phyloP scores from a whole-genome alignment of 1,139 yeast species.

The Pichia norvegensis region DNA sequence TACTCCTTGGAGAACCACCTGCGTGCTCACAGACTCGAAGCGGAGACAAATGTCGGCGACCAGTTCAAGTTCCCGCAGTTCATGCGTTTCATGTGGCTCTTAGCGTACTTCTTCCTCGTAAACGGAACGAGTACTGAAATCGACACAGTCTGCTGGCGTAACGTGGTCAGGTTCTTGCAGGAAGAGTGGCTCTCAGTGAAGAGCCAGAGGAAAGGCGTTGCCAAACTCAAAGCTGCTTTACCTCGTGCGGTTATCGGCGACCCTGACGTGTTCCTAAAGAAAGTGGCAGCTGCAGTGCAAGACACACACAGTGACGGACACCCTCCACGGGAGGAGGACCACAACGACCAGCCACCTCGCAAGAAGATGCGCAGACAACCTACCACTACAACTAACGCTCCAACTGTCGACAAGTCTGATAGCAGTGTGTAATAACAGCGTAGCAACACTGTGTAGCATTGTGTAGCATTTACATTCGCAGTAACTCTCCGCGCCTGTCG shows the following conservation, averaged over 20 bases:
- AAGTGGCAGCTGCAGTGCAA: not conserved
- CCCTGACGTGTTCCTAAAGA: slow-evolving; percentile 30
- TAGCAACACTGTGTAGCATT: no score
- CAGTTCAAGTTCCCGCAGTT: slow-evolving; percentile 76
- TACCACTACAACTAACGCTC: no score
- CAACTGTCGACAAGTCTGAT: no score
- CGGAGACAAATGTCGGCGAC: slow-evolving; percentile 61
- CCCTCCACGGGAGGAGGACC: no score
- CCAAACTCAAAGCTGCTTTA: slow-evolving; percentile 18
- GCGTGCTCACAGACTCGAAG: slow-evolving; percentile 54
- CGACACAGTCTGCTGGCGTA: slow-evolving; percentile 14
- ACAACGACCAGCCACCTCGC: no score
- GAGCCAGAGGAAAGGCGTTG: slow-evolving; percentile 2
- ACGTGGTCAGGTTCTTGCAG: slow-evolving; percentile 19
- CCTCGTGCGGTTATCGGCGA: slow-evolving; percentile 32
- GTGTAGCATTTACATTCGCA: no score
- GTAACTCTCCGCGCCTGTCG: no score
- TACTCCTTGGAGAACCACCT: slow-evolving; percentile 58
- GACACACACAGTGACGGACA: no score
- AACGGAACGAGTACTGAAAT: slow-evolving; percentile 16
- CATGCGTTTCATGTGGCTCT: slow-evolving; percentile 60
- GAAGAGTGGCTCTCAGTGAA: not conserved
- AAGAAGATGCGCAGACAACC: no score
- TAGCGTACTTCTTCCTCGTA: slow-evolving; percentile 39
- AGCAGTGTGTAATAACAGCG: no score